Base-by-base conservation (phyloP, 2,329 filamentous ascomycete genomes). In the Penicillium sp. region DNA sequence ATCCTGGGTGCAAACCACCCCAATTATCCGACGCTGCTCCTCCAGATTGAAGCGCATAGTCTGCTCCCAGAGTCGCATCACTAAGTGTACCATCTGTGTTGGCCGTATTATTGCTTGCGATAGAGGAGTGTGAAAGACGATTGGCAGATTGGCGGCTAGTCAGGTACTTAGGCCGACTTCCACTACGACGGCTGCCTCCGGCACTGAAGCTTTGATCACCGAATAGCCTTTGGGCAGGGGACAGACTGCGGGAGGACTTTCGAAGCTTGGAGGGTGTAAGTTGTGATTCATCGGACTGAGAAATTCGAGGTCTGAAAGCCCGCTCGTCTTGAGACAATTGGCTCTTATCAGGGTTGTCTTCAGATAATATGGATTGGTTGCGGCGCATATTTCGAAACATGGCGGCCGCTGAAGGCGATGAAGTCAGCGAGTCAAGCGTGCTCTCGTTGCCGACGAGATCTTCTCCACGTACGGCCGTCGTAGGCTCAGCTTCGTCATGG, bases 11-110 rank as follows among this genome's bases (percentile, higher is more conserved):
- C 22, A 63, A 50, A 48, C 54, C 58, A 37, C 62, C 63, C 37
- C 59, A 58, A 35, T 68, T 69, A 24, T 67, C 79, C 1, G 90
- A 86, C 5, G 85, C 79, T 13, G 90, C 89, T 26, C 91, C 90
- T 19, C 90, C 91, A 2, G 90, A 90, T 67, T 96, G 90, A 35
- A 96, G 78, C 24, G 90, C 90, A 74, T 89, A 95, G 72, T 96
- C 92, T 9, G 86, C 86, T 7, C 89, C 88, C 19, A 91, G 78
- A 5, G 90, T 92, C 4, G 82, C 83, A 62, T 96, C 91, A 68
- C 88, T 93, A 43, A 70, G 67, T n/a, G 85, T 85, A 9, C 78
- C 80, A 59, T 90, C 88, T 31, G 80, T 83, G 44, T 82, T 84
- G 24, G 73, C 76, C 35, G 80, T 83, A 44, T 82, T 85, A 24